phyloP scores from a whole-genome alignment of 2,329 filamentous ascomycete genomes.

The Chalara sp. region DNA sequence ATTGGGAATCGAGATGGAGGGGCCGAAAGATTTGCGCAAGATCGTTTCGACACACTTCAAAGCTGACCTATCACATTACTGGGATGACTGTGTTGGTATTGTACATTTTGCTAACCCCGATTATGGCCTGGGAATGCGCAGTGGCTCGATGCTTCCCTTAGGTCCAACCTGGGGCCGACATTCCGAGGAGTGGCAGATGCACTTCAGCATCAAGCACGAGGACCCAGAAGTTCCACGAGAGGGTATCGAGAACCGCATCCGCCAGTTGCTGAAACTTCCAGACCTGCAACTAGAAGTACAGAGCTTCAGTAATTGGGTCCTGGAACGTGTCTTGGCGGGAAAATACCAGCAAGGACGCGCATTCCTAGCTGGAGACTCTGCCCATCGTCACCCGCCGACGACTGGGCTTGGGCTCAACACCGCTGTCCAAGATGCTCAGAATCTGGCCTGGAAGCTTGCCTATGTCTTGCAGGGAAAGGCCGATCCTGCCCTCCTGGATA shows the following conservation, averaged over 20 bases:
- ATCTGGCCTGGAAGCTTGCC: conserved; percentile 48
- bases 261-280: conserved; percentile 5
- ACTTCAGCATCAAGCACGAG: conserved; percentile 9
- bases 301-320: conserved; percentile 14
- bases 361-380: conserved; percentile 40
- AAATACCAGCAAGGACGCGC: conserved; percentile 20
- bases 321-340: conserved; percentile 10
- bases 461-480: conserved; percentile 37
- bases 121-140: no score
- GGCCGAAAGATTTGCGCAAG: conserved; percentile 5
- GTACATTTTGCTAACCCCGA: conserved; percentile 13
- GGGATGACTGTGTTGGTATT: conserved; percentile 13
- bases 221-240: conserved; percentile 2
- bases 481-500: conserved; percentile 31
- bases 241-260: not conserved
- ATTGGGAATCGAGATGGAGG: conserved; percentile 14
- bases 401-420: conserved; percentile 53
- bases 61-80: conserved; percentile 21
- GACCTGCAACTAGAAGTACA: conserved; percentile 15
- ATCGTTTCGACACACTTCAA: conserved; percentile 15
- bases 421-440: conserved; percentile 49
- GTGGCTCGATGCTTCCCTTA: conserved; percentile 14
- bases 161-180: conserved; percentile 17
- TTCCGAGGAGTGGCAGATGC: conserved; percentile 15
- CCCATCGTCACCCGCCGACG: conserved; percentile 51